Conservation (phyloP, 805 yeast genomes). For the Metschnikowia sp. region DNA sequence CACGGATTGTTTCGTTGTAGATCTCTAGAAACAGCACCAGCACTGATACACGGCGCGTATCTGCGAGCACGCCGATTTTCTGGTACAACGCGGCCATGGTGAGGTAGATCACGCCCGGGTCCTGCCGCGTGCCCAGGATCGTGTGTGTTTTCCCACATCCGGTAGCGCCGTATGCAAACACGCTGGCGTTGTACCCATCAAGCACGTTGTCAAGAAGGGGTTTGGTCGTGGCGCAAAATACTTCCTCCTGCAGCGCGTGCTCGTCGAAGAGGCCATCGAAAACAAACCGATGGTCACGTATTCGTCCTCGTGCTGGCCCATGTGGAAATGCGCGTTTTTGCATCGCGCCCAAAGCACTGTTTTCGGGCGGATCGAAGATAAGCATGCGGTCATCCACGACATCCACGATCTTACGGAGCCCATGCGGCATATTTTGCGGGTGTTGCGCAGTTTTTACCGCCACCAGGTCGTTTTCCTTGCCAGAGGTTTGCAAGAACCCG, state of each 20-base stretch:
- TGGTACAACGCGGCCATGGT: slow-evolving; percentile 75
- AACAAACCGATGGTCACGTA: slow-evolving; percentile 73
- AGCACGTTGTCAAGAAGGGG: slow-evolving; percentile 72
- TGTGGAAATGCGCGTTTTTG: slow-evolving; percentile 44
- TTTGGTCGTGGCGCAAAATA: slow-evolving; percentile 61
- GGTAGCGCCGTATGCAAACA: slow-evolving; percentile 95
- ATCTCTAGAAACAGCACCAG: slow-evolving; percentile 78
- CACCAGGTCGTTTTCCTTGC: slow-evolving; percentile 1
- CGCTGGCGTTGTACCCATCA: slow-evolving; percentile 86
- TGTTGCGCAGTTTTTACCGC: background rate
- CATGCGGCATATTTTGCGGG: slow-evolving; percentile 33
- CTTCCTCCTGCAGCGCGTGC: slow-evolving; percentile 59
- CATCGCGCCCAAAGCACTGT: slow-evolving; percentile 55
- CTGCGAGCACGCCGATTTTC: slow-evolving; percentile 53
- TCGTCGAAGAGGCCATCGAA: slow-evolving; percentile 80
- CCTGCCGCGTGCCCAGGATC: slow-evolving; percentile 66
- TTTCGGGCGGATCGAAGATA: slow-evolving; percentile 80
- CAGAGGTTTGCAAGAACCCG: slow-evolving; percentile 32
- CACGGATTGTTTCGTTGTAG: slow-evolving; percentile 86
- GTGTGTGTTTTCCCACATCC: slow-evolving; percentile 98
- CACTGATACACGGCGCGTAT: slow-evolving; percentile 56
- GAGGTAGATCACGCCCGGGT: slow-evolving; percentile 77
- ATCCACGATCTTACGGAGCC: slow-evolving; percentile 66
- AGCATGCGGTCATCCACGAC: slow-evolving; percentile 85
- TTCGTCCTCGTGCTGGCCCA: slow-evolving; percentile 40